Evolutionary conservation across 768 basidiomycete species (phyloP).

Genomic region (Lactifluus hygrophoroides): DNA sequence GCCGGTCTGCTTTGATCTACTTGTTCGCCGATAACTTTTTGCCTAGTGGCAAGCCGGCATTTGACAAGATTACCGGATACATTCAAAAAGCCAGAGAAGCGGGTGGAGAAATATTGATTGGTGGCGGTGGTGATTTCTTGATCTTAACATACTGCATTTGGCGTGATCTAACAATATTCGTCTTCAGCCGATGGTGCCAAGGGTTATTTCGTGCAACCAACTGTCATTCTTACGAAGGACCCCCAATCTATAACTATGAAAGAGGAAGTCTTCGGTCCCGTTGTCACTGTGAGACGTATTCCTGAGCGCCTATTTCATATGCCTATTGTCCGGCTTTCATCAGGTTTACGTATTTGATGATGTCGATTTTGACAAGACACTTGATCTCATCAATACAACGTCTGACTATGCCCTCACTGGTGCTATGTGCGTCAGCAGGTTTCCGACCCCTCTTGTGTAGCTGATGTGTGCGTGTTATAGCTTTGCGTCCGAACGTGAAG

Average conservation of each 20-base stretch:
- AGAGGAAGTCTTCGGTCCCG: constrained; percentile 97
- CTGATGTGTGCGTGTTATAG: constrained; percentile 31
- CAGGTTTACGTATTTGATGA: constrained; percentile 88
- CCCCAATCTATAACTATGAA: constrained; percentile 83
- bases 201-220: constrained; percentile 92
- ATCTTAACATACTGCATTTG: background rate
- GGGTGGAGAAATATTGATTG: constrained; percentile 85
- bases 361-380: constrained; percentile 74
- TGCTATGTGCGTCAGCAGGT: constrained; percentile 54
- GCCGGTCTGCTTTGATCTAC: constrained; percentile 18
- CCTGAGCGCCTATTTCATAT: background rate
- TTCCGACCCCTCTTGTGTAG: constrained; percentile 1
- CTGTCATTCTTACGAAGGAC: constrained; percentile 87
- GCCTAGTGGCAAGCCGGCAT: constrained; percentile 71
- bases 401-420: constrained; percentile 93
- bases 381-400: constrained; percentile 79
- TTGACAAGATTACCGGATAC: constrained; percentile 76
- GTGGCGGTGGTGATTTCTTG: constrained; percentile 58
- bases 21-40: background rate
- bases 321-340: background rate
- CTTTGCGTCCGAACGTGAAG: constrained; percentile 76
- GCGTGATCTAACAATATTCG: background rate
- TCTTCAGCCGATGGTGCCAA: constrained; percentile 74
- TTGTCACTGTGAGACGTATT: constrained; percentile 59
- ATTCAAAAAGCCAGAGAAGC: constrained; percentile 79